A percentile compares a stretch with the other conserved stretches of the same genome.
Evolutionary conservation across 257 asterid genomes (phyloP).

Genomic region (Nicotiana attenuata): DNA sequence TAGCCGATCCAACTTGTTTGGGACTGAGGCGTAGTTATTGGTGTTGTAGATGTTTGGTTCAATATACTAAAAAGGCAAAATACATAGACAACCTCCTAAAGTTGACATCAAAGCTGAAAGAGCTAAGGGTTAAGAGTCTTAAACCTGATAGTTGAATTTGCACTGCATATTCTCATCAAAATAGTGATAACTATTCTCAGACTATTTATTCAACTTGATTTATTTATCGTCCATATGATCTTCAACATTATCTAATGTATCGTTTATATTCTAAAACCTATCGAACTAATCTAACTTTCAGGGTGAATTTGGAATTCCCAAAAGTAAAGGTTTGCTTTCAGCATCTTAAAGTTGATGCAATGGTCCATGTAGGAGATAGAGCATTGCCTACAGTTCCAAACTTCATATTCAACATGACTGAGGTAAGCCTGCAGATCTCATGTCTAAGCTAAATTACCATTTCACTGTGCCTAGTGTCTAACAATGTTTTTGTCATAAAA

Average conservation of each 20-base stretch:
- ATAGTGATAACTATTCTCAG: neutral
- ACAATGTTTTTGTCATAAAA: slow-evolving; percentile 14
- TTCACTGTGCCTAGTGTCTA: slow-evolving; percentile 7
- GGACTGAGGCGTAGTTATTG: too few species aligned
- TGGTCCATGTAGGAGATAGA: slow-evolving; percentile 62
- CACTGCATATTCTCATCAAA: neutral
- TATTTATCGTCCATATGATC: neutral
- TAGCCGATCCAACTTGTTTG: too few species aligned
- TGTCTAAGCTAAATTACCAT: slow-evolving; percentile 1
- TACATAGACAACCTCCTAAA: too few species aligned
- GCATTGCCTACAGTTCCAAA: slow-evolving; percentile 76
- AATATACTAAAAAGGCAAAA: too few species aligned
- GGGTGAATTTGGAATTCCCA: slow-evolving; percentile 60
- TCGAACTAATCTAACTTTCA: slow-evolving; percentile 12
- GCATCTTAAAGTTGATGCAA: slow-evolving; percentile 59
- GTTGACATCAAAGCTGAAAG: neutral
- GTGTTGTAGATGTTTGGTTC: too few species aligned
- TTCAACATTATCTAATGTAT: neutral
- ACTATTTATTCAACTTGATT: neutral
- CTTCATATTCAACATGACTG: slow-evolving; percentile 62
- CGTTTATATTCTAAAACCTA: neutral
- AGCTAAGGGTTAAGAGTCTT: neutral
- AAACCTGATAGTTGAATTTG: neutral
- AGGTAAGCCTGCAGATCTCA: slow-evolving; percentile 34
- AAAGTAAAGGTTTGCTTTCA: slow-evolving; percentile 63